Conservation (phyloP, 2,329 filamentous ascomycete genomes). For the Nemania diffusa region DNA sequence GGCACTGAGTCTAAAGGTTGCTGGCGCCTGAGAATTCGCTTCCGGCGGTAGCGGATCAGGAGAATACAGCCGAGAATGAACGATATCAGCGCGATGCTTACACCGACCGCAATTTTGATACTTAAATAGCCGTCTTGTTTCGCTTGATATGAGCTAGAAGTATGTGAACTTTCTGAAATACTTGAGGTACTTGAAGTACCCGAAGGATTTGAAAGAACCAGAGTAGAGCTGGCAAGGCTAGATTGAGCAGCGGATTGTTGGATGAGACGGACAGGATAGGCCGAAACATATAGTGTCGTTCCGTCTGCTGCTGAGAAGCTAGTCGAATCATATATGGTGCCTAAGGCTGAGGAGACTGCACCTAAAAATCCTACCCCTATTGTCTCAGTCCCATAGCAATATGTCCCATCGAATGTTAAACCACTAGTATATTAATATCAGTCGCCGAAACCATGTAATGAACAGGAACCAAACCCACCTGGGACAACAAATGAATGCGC, state of each 20-base stretch:
- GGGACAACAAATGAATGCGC: constrained; percentile 18
- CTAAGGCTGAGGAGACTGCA: background rate
- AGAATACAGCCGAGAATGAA: constrained; percentile 5
- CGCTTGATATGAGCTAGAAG: no score
- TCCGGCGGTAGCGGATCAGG: constrained; percentile 20
- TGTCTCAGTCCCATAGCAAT: constrained; percentile 14
- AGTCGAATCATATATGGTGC: background rate
- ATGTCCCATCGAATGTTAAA: constrained; percentile 3
- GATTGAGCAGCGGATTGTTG: background rate
- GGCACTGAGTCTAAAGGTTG: background rate
- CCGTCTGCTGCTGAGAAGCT: background rate
- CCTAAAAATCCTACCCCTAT: background rate
- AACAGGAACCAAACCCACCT: constrained; percentile 14
- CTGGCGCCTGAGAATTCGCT: background rate
- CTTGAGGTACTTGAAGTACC: background rate
- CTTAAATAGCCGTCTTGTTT: no score
- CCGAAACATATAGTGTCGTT: constrained; percentile 5
- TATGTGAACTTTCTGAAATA: no score
- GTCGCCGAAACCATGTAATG: background rate
- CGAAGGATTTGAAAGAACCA: background rate
- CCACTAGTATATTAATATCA: constrained; percentile 21
- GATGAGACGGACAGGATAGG: constrained; percentile 4
- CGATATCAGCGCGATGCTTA: background rate
- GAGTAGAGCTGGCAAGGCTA: background rate
- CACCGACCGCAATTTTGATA: background rate